Conservation (phyloP, 345 rosid genomes). For the Citrus sp. region DNA sequence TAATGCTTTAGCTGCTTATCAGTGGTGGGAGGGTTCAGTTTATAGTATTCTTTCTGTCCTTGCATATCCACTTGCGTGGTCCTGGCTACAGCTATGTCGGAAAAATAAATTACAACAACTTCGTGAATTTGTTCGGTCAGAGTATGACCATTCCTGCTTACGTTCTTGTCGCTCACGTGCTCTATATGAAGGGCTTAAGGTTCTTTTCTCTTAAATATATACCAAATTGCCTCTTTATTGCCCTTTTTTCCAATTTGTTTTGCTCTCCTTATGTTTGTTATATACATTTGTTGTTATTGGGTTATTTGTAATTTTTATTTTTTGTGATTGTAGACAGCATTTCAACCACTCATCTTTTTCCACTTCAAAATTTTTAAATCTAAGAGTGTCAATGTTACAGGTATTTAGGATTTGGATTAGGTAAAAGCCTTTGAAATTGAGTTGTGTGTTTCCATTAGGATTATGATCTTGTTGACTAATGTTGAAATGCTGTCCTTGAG, state of each 20-base stretch:
- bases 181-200: slow-evolving; percentile 94
- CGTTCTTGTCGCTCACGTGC: slow-evolving; percentile 98
- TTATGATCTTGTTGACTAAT: not conserved
- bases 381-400: not conserved
- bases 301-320: not conserved
- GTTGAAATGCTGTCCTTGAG: not conserved
- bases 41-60: slow-evolving; percentile 67
- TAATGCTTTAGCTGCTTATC: slow-evolving; percentile 80
- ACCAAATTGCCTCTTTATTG: not conserved
- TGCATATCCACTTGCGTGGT: slow-evolving; percentile 91
- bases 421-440: not conserved
- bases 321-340: not conserved
- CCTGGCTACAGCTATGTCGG: slow-evolving; percentile 81
- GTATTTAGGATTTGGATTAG: not conserved
- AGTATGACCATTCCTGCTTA: slow-evolving; percentile 91
- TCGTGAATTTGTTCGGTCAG: slow-evolving; percentile 94
- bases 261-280: too few species aligned
- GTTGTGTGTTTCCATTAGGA: not conserved
- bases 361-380: not conserved
- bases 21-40: slow-evolving; percentile 96
- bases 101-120: slow-evolving; percentile 79
- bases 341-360: not conserved
- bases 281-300: not conserved
- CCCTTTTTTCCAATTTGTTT: too few species aligned
- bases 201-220: slow-evolving; percentile 22